Percentiles rank a stretch among this genome's conserved stretches.
Conservation (phyloP, 164 flowering plant species). For the Vitis rotundifolia region DNA sequence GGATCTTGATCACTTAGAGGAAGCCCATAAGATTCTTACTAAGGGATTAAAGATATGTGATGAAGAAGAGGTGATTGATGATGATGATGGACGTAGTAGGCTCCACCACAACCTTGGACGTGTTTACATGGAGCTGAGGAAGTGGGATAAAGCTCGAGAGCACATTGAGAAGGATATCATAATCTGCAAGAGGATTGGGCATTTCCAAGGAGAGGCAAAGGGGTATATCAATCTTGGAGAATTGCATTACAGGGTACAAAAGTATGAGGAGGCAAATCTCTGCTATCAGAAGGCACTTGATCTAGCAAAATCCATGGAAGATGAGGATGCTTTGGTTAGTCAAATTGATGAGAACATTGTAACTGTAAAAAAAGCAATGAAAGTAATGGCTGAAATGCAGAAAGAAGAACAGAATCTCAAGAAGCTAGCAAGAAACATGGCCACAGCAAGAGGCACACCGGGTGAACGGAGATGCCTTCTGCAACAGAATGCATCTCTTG, state of each 20-base stretch:
- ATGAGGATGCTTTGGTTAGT: conserved; percentile 72
- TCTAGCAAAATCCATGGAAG: conserved; percentile 84
- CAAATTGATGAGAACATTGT: conserved; percentile 66
- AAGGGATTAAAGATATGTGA: conserved; percentile 79
- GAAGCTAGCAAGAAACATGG: conserved; percentile 56
- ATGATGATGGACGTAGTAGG: conserved; percentile 82
- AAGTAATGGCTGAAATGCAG: conserved; percentile 64
- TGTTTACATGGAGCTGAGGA: conserved; percentile 74
- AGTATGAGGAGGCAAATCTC: conserved; percentile 65
- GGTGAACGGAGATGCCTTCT: conserved; percentile 67
- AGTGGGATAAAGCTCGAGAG: conserved; percentile 71
- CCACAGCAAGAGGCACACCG: conserved; percentile 53
- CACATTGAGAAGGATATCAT: conserved; percentile 79
- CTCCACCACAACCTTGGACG: conserved; percentile 91
- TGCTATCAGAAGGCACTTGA: conserved; percentile 80
- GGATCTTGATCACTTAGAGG: conserved; percentile 86
- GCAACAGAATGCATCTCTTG: conserved; percentile 65
- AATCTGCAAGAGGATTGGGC: conserved; percentile 75
- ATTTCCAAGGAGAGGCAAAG: conserved; percentile 90
- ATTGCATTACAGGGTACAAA: conserved; percentile 66
- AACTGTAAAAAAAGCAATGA: conserved; percentile 55
- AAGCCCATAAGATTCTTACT: conserved; percentile 60
- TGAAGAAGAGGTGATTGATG: conserved; percentile 77
- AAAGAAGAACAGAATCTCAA: conserved; percentile 84
- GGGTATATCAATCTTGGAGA: conserved; percentile 96